Base-by-base conservation (phyloP, 2,329 filamentous ascomycete species). In the Thyridium curvatum region DNA sequence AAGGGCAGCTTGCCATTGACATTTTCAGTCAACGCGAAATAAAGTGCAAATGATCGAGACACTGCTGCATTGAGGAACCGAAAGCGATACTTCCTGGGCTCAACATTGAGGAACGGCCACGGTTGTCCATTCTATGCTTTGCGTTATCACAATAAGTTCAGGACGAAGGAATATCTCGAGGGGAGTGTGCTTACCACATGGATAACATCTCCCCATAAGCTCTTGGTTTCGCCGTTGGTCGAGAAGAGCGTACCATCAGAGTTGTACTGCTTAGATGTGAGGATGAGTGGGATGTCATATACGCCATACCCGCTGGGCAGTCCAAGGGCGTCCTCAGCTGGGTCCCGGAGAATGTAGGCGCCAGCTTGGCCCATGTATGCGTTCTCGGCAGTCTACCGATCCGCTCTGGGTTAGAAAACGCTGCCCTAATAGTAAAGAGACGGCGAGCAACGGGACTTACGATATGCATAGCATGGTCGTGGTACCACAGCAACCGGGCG, bases 51-150 rank as follows among this genome's bases (percentile, higher is more conserved):
- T 13, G 64, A 62, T 34, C 69, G 54, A 18, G 62, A 68, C 37
- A 73, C 49, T n/a, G 68, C 62, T 10, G 67, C 65, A 52, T 78
- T 67, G 18, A 76, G 62, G 39, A 78, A 50, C 3, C 75, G 61
- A 46, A 80, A 68, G 15, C 74, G 71, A 53, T 80, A 79, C 52
- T 78, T 79, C 50, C 75, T 67, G 7, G 72, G 74, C 53, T 80
- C 70, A 4, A 79, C 74, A n/a, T 67, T 62, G 9, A 77, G 47
- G 45, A 64, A 78, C 3, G 76, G 76, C 75, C 75, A 79, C 3
- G 75, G 74, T 46, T 74, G 68, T 2, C 71, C 71, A 46, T 79
- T 79, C 40, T 26, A 10, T 6, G 21, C 21, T 26, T 10, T 10
- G 21, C 10, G 21, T 26, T 26, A 26, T 6, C 21, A 10, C 75